These are phyloP conservation scores for Trichoderma polysporum DNA, from an alignment of 2,329 filamentous ascomycete genomes.

Conservation along the genomic window DNA sequence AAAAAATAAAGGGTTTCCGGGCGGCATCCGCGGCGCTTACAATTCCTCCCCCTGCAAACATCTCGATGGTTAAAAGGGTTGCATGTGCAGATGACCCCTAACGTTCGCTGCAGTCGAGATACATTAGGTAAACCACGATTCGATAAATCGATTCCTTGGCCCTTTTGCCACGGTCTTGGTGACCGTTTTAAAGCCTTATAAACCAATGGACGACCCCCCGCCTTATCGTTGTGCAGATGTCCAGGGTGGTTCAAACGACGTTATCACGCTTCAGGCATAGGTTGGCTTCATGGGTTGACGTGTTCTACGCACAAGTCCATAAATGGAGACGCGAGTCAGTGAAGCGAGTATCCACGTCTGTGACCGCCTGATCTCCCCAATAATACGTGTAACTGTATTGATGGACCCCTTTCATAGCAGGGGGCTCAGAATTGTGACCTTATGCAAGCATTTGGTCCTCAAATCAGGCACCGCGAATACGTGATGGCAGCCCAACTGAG, in stretches of 20 bases:
- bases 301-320: constrained; percentile 17
- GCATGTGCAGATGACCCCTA: constrained; percentile 19
- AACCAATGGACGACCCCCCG: constrained; percentile 9
- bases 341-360: constrained; percentile 15
- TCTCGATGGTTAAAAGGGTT: constrained; percentile 15
- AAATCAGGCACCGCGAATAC: constrained; percentile 15
- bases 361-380: constrained; percentile 16
- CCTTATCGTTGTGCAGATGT: constrained; percentile 14
- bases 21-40: constrained; percentile 17
- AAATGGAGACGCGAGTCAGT: constrained; percentile 18
- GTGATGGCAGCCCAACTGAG: constrained; percentile 17
- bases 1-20: constrained; percentile 3
- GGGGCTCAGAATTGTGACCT: neutral
- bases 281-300: constrained; percentile 17
- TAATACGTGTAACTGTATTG: constrained; percentile 17
- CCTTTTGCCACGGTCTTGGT: neutral
- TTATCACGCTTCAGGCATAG: constrained; percentile 20
- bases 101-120: constrained; percentile 10
- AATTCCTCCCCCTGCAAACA: constrained; percentile 2
- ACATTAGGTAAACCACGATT: neutral
- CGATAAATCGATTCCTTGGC: constrained; percentile 14
- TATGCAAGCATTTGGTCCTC: constrained; percentile 8
- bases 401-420: constrained; percentile 19
- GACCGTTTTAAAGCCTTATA: neutral
- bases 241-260: neutral